Evolutionary conservation across 306 rosid genomes (phyloP).

Genomic region (Dalbergia cochinchinensis): DNA sequence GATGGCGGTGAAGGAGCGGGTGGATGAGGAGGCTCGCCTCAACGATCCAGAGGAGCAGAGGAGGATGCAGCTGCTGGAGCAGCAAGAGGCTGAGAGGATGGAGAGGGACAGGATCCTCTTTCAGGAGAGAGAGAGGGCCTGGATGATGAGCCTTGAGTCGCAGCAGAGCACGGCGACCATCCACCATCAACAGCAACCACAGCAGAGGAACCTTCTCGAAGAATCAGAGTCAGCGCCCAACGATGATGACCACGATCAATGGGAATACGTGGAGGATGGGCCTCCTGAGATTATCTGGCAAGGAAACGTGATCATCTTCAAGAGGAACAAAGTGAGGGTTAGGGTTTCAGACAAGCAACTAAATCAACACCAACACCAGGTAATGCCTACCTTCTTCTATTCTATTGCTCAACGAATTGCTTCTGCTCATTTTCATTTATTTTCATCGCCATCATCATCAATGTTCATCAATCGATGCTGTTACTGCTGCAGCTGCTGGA

Average conservation of each 20-base stretch:
- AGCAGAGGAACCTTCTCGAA: constrained; percentile 55
- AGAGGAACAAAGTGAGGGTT: constrained; percentile 63
- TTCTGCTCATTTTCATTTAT: background rate
- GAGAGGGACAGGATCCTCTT: constrained; percentile 65
- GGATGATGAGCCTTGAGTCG: constrained; percentile 47
- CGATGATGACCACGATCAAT: constrained; percentile 48
- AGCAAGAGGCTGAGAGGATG: constrained; percentile 71
- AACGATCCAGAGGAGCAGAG: constrained; percentile 75
- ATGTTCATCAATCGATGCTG: background rate
- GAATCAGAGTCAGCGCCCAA: constrained; percentile 26
- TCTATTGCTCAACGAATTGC: background rate
- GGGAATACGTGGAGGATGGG: constrained; percentile 71
- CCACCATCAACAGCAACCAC: constrained; percentile 1
- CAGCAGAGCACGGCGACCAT: constrained; percentile 32
- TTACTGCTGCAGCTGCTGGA: constrained; percentile 44
- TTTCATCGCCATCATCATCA: background rate
- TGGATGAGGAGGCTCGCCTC: constrained; percentile 66
- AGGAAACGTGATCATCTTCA: constrained; percentile 85
- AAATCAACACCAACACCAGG: constrained; percentile 44
- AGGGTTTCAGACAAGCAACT: constrained; percentile 59
- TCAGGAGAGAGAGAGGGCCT: constrained; percentile 75
- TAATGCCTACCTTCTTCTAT: constrained; percentile 10
- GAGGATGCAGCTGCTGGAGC: constrained; percentile 53
- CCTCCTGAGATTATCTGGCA: constrained; percentile 84
- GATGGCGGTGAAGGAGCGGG: constrained; percentile 60